Conservation (phyloP, 2,329 filamentous ascomycete species). For the Curvularia sp. region DNA sequence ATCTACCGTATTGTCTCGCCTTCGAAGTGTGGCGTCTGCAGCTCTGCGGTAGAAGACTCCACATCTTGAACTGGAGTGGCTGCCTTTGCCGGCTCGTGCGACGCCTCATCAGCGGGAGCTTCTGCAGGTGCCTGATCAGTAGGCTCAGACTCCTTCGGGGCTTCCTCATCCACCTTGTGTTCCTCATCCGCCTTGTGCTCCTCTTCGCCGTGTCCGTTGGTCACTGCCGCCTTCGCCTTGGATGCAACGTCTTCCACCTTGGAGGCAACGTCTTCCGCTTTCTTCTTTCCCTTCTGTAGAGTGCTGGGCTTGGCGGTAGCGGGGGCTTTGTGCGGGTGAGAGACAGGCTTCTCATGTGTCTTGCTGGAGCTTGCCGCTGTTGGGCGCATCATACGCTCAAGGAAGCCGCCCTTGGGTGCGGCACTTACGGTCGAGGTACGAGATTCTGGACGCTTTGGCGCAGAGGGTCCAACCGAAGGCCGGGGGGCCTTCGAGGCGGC, state of each 20-base stretch:
- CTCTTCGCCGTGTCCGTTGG: constrained; percentile 33
- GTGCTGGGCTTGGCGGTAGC: constrained; percentile 34
- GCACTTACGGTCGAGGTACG: constrained; percentile 60
- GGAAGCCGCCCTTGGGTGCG: constrained; percentile 72
- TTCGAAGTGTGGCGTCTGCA: constrained; percentile 35
- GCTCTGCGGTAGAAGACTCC: constrained; percentile 32
- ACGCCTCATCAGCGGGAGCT: constrained; percentile 11
- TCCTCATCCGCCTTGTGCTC: constrained; percentile 19
- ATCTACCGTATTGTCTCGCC: constrained; percentile 35
- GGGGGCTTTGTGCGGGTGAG: constrained; percentile 45
- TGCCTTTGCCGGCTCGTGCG: constrained; percentile 17
- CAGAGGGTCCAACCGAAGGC: constrained; percentile 46
- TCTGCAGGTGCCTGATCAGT: constrained; percentile 14
- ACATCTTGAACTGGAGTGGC: constrained; percentile 28
- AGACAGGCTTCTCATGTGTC: constrained; percentile 53
- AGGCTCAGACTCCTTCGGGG: constrained; percentile 18
- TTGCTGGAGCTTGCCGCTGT: constrained; percentile 74
- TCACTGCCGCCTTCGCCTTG: constrained; percentile 47
- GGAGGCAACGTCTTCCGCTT: constrained; percentile 44
- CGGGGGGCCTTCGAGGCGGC: constrained; percentile 44
- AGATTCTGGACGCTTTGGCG: constrained; percentile 60
- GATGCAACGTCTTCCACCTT: constrained; percentile 46
- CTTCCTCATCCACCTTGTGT: constrained; percentile 23
- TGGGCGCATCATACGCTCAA: constrained; percentile 83
- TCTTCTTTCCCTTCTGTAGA: constrained; percentile 48